Conservation (phyloP, 345 rosid species). For the Eucalyptus victrix region DNA sequence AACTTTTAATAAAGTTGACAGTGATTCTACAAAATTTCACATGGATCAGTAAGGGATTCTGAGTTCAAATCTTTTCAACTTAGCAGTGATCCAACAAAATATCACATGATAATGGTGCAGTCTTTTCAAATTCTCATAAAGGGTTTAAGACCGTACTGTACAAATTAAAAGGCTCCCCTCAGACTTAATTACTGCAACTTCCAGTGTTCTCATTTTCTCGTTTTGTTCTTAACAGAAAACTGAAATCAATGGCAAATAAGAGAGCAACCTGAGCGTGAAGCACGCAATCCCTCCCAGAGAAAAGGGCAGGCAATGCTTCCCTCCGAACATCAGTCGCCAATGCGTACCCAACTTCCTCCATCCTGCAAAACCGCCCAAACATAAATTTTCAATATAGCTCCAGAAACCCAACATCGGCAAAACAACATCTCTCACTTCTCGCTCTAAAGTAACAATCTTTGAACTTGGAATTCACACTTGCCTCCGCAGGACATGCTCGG, state of each 20-base stretch:
- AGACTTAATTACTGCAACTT: neutral
- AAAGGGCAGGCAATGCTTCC: constrained; percentile 63
- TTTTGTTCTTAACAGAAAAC: neutral
- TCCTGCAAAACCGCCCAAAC: constrained; percentile 14
- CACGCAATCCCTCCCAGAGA: constrained; percentile 61
- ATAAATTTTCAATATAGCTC: neutral
- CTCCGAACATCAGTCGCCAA: constrained; percentile 59
- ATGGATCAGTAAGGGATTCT: no score
- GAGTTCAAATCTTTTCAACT: no score
- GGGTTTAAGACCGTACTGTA: neutral
- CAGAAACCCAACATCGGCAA: neutral
- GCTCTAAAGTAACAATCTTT: neutral
- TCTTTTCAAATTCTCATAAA: neutral
- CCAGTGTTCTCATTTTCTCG: neutral
- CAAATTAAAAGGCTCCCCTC: neutral
- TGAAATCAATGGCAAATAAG: neutral
- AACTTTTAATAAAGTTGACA: no score
- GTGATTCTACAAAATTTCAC: no score
- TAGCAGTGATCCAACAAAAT: neutral
- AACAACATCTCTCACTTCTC: neutral
- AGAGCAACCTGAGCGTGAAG: constrained; percentile 81
- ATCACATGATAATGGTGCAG: neutral
- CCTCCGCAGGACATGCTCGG: constrained; percentile 38
- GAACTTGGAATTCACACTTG: neutral
- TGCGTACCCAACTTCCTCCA: constrained; percentile 57